Conservation (phyloP, 1,139 yeast species). For the Candida anutae region DNA sequence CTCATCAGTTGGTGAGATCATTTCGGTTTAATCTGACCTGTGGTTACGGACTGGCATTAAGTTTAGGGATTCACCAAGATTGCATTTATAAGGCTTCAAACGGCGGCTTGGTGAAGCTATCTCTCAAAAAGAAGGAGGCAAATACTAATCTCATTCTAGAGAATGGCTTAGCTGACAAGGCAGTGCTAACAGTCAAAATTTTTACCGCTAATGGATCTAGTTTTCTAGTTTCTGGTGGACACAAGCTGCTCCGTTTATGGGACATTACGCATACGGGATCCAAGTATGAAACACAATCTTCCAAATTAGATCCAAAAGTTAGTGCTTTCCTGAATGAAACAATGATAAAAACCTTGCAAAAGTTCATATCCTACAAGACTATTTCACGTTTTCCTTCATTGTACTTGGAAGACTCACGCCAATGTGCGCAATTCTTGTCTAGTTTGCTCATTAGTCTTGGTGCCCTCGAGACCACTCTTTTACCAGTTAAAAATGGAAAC, state of each 20-base stretch:
- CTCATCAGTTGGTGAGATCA: slow-evolving; percentile 62
- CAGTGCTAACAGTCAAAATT: slow-evolving; percentile 22
- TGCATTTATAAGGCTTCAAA: slow-evolving; percentile 51
- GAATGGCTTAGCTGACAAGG: slow-evolving; percentile 3
- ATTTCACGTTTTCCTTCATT: slow-evolving; percentile 64
- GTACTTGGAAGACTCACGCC: slow-evolving; percentile 71
- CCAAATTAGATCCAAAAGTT: slow-evolving; percentile 19
- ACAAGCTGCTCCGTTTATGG: slow-evolving; percentile 28
- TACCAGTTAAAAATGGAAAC: slow-evolving; percentile 70
- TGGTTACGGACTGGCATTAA: slow-evolving; percentile 25
- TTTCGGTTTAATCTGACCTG: slow-evolving; percentile 31
- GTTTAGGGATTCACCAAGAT: slow-evolving; percentile 41
- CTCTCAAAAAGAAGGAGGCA: slow-evolving; percentile 13
- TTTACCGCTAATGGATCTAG: slow-evolving; percentile 17
- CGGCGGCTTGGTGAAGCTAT: slow-evolving; percentile 49
- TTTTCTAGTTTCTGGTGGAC: slow-evolving; percentile 33
- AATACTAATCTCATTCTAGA: background rate
- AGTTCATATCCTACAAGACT: slow-evolving; percentile 63
- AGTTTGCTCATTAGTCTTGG: slow-evolving; percentile 63
- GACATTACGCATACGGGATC: slow-evolving; percentile 20
- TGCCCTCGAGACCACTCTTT: slow-evolving; percentile 55
- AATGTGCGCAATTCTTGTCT: slow-evolving; percentile 74
- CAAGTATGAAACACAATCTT: slow-evolving; percentile 1
- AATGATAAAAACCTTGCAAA: slow-evolving; percentile 53
- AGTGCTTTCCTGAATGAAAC: slow-evolving; percentile 37